Evolutionary conservation across 1,139 yeast genomes (phyloP).

Genomic region (Eremothecium sinecaudum): DNA sequence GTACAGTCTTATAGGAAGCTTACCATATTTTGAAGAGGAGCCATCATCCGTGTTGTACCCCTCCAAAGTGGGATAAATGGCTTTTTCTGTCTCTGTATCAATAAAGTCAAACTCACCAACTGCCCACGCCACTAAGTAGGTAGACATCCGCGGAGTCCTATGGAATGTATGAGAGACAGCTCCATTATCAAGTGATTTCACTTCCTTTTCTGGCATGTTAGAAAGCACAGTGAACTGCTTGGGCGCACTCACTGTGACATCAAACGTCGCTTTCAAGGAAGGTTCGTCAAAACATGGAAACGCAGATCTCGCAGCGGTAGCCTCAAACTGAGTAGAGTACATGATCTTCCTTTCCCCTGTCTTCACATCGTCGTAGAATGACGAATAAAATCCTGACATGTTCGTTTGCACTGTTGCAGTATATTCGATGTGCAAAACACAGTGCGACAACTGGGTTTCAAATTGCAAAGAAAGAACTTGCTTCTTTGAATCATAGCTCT

Average conservation of each 20-base stretch:
- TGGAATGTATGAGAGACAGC: slow-evolving; percentile 42
- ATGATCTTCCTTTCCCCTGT: slow-evolving; percentile 53
- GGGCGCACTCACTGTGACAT: slow-evolving; percentile 53
- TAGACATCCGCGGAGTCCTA: slow-evolving; percentile 63
- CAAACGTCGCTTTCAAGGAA: slow-evolving; percentile 68
- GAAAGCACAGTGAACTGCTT: slow-evolving; percentile 57
- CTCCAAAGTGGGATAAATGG: slow-evolving; percentile 29
- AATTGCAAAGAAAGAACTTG: slow-evolving; percentile 9
- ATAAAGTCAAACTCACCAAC: slow-evolving; percentile 67
- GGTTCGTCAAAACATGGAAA: slow-evolving; percentile 92
- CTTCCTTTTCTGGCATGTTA: slow-evolving; percentile 64
- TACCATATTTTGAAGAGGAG: slow-evolving; percentile 14
- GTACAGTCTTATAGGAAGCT: slow-evolving; percentile 56
- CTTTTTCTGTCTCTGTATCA: slow-evolving; percentile 44
- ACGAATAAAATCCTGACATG: slow-evolving; percentile 84
- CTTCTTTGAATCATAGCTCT: slow-evolving; percentile 6
- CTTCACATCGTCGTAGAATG: slow-evolving; percentile 44
- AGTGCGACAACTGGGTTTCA: slow-evolving; percentile 1
- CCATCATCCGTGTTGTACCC: slow-evolving; percentile 12
- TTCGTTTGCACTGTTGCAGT: slow-evolving; percentile 13
- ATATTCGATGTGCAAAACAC: slow-evolving; percentile 9
- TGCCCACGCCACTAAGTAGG: slow-evolving; percentile 70
- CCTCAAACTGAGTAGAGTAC: slow-evolving; percentile 83
- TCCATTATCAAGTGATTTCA: slow-evolving; percentile 42
- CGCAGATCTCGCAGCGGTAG: slow-evolving; percentile 84